Percentiles rank a stretch among this genome's conserved stretches.
phyloP scores from a whole-genome alignment of 306 rosid genomes.

The Cicer cuneatum region DNA sequence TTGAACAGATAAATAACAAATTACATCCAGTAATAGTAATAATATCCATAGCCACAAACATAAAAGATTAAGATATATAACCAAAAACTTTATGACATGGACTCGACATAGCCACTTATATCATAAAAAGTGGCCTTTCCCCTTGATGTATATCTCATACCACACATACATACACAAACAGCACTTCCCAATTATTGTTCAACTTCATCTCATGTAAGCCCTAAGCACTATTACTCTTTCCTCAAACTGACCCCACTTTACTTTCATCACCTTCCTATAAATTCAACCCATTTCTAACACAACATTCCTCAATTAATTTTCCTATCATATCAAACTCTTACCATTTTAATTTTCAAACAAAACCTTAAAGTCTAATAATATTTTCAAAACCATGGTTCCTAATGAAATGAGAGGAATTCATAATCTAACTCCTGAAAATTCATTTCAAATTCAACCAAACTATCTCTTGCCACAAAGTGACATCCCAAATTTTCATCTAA shows the following conservation, averaged over 20 bases:
- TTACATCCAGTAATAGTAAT: slow-evolving; percentile 12
- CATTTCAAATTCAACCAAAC: slow-evolving; percentile 46
- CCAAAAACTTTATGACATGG: slow-evolving; percentile 46
- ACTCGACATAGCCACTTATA: slow-evolving; percentile 39
- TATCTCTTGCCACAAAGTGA: slow-evolving; percentile 50
- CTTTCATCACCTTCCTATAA: slow-evolving; percentile 56
- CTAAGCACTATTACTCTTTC: slow-evolving; percentile 50
- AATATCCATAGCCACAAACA: slow-evolving; percentile 41
- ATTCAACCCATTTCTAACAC: slow-evolving; percentile 52
- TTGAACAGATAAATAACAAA: slow-evolving; percentile 29
- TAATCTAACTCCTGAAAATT: slow-evolving; percentile 55
- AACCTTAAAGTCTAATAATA: slow-evolving; percentile 26
- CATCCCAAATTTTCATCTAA: slow-evolving; percentile 46
- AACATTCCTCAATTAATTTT: slow-evolving; percentile 41
- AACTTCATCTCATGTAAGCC: slow-evolving; percentile 59
- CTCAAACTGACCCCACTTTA: slow-evolving; percentile 59
- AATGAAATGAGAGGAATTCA: slow-evolving; percentile 63
- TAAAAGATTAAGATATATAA: background rate
- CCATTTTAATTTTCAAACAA: slow-evolving; percentile 21
- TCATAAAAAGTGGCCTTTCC: slow-evolving; percentile 36
- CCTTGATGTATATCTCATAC: slow-evolving; percentile 45
- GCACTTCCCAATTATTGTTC: slow-evolving; percentile 61
- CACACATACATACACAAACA: slow-evolving; percentile 53
- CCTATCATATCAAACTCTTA: slow-evolving; percentile 35
- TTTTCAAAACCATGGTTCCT: slow-evolving; percentile 56